Base-by-base conservation (phyloP, 2,329 filamentous ascomycete genomes). In the Cordyceps cateniannulata region DNA sequence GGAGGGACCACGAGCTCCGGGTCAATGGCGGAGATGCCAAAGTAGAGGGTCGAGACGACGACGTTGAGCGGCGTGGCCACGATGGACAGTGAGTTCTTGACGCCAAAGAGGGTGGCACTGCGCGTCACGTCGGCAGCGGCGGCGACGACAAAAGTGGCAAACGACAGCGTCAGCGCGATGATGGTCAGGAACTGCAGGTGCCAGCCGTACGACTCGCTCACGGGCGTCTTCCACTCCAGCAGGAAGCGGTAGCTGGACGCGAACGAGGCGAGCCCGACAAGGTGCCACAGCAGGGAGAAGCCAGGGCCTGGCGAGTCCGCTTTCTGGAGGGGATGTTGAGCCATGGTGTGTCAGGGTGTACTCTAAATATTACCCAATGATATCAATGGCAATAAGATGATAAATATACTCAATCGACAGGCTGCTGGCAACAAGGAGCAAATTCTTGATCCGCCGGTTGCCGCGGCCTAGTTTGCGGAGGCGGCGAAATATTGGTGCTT, bases 141-240 rank as follows among this genome's bases (percentile, higher is more conserved):
- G 4, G 83, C 89, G 27, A 82, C 72, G 54, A 72, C 66, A 70
- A 91, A 91, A 55, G 85, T 87, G 50, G 79, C 65, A 12, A 83
- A 78, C 1, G 87, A 81, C 25, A 88, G 75, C 1, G 79, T 76
- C 48, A 91, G 80, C 27, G 87, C 88, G 62, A 91, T 81, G 69
- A 91, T 91, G 65, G 88, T 92, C 35, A 92, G 79, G 68, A 88
- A 90, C 71, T 90, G 86, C 64, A 86, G 82, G 68, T 89, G 82
- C 74, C 87, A 81, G 61, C 88, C 88, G 66, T 87, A 89, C 1
- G 84, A 79, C 0, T 78, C 74, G 55, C 81, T 81, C 49, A 86
- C 79, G 56, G 77, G 72, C 12, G 77, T 81, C 2, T 83, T 80
- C 72, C 78, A 83, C 14, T 67, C 64, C 18, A 70, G 66, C 2